Conservation (phyloP, 2,329 filamentous ascomycete genomes). For the Fusarium keratoplasticum region DNA sequence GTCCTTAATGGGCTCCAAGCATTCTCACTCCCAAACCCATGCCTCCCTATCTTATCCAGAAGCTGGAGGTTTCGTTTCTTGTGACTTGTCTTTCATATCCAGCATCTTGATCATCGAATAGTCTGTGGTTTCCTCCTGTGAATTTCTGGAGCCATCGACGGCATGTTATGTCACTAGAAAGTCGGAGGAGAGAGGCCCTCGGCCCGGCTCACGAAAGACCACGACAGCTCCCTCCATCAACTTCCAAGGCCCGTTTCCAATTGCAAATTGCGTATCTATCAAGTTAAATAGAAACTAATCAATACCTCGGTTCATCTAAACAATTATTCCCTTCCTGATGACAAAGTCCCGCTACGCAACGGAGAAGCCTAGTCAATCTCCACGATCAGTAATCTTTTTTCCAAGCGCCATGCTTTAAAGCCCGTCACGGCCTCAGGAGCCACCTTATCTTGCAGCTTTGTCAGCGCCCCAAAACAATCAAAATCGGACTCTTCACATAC, state of each 20-base stretch:
- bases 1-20: background rate
- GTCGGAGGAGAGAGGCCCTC: background rate
- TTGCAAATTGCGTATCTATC: background rate
- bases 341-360: background rate
- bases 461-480: background rate
- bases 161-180: background rate
- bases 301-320: background rate
- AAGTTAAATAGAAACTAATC: background rate
- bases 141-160: background rate
- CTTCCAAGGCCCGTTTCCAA: background rate
- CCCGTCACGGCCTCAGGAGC: background rate
- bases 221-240: background rate
- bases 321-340: background rate
- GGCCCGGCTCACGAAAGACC: background rate
- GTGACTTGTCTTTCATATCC: background rate
- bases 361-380: background rate
- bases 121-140: background rate
- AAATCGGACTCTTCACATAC: slow-evolving; percentile 1
- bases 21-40: background rate
- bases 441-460: slow-evolving; percentile 1
- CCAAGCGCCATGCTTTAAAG: background rate
- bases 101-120: background rate
- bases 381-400: slow-evolving; percentile 5
- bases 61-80: background rate
- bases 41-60: background rate